Base-by-base conservation (phyloP, 352 stramenopile species). In the Globisporangium iwayamae region DNA sequence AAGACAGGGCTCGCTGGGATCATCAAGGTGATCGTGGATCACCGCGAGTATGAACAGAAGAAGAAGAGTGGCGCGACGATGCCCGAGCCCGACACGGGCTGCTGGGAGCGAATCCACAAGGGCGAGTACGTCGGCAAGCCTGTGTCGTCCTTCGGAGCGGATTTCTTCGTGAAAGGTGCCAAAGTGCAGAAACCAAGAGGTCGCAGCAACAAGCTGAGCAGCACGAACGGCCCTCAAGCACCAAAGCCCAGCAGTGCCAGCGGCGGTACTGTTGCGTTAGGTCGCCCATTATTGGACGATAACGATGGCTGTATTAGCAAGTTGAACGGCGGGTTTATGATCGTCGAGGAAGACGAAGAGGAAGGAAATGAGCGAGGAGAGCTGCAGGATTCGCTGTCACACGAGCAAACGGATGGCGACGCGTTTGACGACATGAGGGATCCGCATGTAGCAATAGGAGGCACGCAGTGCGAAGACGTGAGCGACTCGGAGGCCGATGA, bases 1-100 rank as follows among this genome's bases (percentile, higher is more conserved):
- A 76, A 97, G 66, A 78, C 78, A 0, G 90, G 87, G 0, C 71
- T 98, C 28, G 62, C 77, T 0, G 88, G 94, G 16, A 90, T 97
- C 46, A 68, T 98, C 47, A 92, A 95, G 70, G 85, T 98, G 46
- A 90, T 96, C 47, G 76, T 98, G 14, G 90, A 98, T 70, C 70
- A 91, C 60, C 80, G 81, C 22, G 79, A 91, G 62, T 91, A 76
- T 39, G 82, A 91, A 57, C 58, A 65, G 50, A 72, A 79, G 38
- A 81, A 85, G 46, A 69, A 78, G 66, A 72, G 55, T 51, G 41
- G 54, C 36, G 46, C 4, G 48, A 22, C n/a, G 8, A 48, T 67
- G 73, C 45, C 16, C 2, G 76, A 87, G 61, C 80, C 84, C 0
- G 69, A 81, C 46, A 91, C 82, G 38, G 80, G 81, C 3, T 76